Conservation (phyloP, 495 filamentous ascomycete species). For the Elasticomyces elasticus region DNA sequence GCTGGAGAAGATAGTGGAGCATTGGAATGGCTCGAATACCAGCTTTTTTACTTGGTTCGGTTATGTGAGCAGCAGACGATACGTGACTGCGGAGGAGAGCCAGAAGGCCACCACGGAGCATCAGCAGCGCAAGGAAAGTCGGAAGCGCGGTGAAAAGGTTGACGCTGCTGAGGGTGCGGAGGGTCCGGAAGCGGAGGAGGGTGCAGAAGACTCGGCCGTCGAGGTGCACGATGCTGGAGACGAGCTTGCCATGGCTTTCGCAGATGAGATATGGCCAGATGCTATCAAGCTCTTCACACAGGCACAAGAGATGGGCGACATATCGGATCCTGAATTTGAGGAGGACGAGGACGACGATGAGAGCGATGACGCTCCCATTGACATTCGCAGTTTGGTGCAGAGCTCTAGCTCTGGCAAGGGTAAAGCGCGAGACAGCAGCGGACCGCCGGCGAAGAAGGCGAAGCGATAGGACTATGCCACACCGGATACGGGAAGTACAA, state of each 20-base stretch:
- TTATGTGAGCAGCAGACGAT: slow-evolving; percentile 48
- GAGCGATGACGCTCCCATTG: slow-evolving; percentile 33
- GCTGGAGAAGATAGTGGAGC: slow-evolving; percentile 46
- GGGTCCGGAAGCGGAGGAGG: slow-evolving; percentile 45
- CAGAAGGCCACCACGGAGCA: slow-evolving; percentile 47
- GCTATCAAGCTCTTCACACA: slow-evolving; percentile 79
- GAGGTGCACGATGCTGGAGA: slow-evolving; percentile 79
- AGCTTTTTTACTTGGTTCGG: slow-evolving; percentile 89
- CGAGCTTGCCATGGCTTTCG: slow-evolving; percentile 63
- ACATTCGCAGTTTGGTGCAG: slow-evolving; percentile 31
- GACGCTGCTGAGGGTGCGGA: slow-evolving; percentile 27
- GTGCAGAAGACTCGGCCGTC: slow-evolving; percentile 43
- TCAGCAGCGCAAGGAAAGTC: slow-evolving; percentile 46
- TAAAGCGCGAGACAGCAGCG: not conserved
- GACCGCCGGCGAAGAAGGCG: slow-evolving; percentile 9
- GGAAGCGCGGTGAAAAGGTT: slow-evolving; percentile 44
- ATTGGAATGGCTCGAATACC: slow-evolving; percentile 44
- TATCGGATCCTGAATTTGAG: slow-evolving; percentile 50
- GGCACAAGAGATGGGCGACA: slow-evolving; percentile 52
- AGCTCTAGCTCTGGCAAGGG: slow-evolving; percentile 21
- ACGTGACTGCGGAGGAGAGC: slow-evolving; percentile 61
- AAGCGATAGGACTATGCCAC: slow-evolving; percentile 6
- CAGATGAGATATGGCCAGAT: slow-evolving; percentile 78
- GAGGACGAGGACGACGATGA: slow-evolving; percentile 38
- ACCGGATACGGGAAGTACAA: too few relatives aligned